Evolutionary conservation across 257 asterid genomes (phyloP).

Genomic region (Solanum piurae): DNA sequence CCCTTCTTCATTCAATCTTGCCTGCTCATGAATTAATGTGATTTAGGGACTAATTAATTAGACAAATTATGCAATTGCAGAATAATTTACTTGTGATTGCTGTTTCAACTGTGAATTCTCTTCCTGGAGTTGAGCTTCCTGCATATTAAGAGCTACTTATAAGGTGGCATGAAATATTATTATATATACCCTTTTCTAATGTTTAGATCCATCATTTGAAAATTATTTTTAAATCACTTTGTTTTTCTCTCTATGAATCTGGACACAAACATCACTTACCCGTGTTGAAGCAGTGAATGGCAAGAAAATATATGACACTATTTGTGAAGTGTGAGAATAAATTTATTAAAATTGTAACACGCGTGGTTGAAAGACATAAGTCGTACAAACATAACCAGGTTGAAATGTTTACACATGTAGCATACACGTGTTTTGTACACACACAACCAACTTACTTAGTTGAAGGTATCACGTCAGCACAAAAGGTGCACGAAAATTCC

Average conservation of each 20-base stretch:
- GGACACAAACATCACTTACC: not conserved
- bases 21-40: not conserved
- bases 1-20: not conserved
- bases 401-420: too few species aligned
- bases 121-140: conserved; percentile 49
- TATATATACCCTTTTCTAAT: not conserved
- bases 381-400: too few species aligned
- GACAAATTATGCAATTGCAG: too few species aligned
- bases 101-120: conserved; percentile 46
- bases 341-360: not conserved
- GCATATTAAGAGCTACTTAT: conserved; percentile 3
- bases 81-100: conserved; percentile 16
- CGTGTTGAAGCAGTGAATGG: not conserved
- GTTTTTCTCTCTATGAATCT: not conserved
- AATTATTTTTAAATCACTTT: not conserved
- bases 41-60: not conserved
- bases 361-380: too few species aligned
- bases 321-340: not conserved
- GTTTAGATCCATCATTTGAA: not conserved
- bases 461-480: not conserved
- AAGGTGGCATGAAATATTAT: not conserved
- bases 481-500: too few species aligned
- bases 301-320: not conserved
- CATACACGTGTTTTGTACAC: not conserved
- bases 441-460: not conserved